Evolutionary conservation across 768 basidiomycete species (phyloP), one percentile per base, ranked within the genome.

Genomic region (Trametes cinnabarina): DNA sequence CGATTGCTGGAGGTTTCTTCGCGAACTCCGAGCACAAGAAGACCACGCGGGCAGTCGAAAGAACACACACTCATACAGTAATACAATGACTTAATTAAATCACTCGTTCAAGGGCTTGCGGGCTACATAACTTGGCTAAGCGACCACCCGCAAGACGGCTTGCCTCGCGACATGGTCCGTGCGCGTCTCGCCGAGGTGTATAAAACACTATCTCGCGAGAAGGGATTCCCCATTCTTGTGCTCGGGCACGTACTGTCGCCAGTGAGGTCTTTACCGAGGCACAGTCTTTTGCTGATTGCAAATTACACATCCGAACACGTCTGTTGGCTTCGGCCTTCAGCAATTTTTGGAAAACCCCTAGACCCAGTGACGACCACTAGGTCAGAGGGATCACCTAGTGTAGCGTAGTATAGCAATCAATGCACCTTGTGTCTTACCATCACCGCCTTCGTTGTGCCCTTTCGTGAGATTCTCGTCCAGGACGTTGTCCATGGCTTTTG

Each of bases 271-370:
- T 79, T 88, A 92, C 90, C 87, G 90, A 92, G 88, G 85, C 86
- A 87, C 86, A 90, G 88, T 89, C 82, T 79, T 90, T 92, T 90
- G 90, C 88, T 92, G 86, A 87, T 92, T 92, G 89, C 89, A 92
- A 92, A 92, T 89, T 91, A 90, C 81, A 89, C 88, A 92, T 92
- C 90, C 90, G 88, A 90, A 91, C 88, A 73, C 88, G 87, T 91
- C 88, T 87, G 82, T 84, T 72, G 80, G 87, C 87, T 90, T 88
- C 78, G 86, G 87, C 86, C 82, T 81, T 77, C 82, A 86, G 88
- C 86, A 91, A 92, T 91, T 92, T 92, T 92, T 92, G 90, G 83
- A 76, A 82, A 84, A 60, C 56, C 62, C 52, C 63, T 51, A 60
- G 50, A 47, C 55, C 49, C 43, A 7, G 40, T 55, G 65, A 62